Conservation (phyloP, 257 asterid genomes). For the Solanum peruvianum region DNA sequence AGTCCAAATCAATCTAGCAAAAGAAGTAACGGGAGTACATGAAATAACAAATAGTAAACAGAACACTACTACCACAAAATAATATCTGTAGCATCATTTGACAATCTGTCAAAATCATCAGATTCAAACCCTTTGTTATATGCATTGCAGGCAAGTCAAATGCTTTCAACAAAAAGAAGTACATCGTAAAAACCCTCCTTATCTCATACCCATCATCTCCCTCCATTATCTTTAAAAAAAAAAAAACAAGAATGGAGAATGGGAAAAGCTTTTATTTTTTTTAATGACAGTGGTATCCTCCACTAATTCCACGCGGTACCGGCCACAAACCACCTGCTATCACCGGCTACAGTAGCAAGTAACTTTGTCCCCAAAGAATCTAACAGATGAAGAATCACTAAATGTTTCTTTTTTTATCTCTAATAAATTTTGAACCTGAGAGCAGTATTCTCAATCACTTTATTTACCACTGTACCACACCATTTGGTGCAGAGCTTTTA, state of each 20-base stretch:
- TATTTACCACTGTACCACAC: background rate
- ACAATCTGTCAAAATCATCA: background rate
- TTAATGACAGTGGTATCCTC: background rate
- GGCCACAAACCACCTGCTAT: too few relatives aligned
- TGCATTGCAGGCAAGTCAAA: background rate
- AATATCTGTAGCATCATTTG: background rate
- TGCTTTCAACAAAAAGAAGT: background rate
- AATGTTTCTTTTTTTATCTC: background rate
- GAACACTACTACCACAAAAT: background rate
- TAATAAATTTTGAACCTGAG: too few relatives aligned
- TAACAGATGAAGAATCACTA: too few relatives aligned
- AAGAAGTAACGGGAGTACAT: background rate
- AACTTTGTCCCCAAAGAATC: too few relatives aligned
- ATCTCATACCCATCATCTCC: background rate
- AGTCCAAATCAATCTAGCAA: background rate
- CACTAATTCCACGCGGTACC: too few relatives aligned
- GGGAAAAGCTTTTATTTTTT: background rate
- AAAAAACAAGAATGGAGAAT: background rate
- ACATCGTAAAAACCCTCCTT: background rate
- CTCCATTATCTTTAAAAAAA: background rate
- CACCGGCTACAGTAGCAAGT: too few relatives aligned
- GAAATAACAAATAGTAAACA: background rate
- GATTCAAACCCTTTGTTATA: background rate
- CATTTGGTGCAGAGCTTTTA: background rate
- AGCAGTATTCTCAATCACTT: background rate